Evolutionary conservation across 345 rosid species (phyloP), one percentile per base, ranked within the genome.

Genomic region (Streptanthus diversifolius): DNA sequence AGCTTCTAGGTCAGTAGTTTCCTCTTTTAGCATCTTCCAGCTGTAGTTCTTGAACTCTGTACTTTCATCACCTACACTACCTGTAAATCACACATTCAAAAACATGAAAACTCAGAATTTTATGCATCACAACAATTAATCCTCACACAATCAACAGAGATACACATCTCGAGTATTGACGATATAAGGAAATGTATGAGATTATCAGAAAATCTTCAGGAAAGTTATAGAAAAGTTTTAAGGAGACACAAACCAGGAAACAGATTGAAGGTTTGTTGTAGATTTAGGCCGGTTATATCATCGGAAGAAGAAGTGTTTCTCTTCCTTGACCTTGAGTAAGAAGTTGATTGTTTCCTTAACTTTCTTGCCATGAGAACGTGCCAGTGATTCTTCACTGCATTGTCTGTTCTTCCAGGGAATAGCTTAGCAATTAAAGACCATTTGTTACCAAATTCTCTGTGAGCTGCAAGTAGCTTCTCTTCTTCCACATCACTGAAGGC

Each of bases 401-500:
- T 82, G 30, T 87, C 91, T 55, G 89, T 85, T 63, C 88, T 82
- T 25, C 89, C 86, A 21, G 81, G 81, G 47, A 87, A 83, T 37
- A 85, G 79, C 75, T 81, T 80, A 13, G 92, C 85, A 57, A 87
- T 85, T 77, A 80, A 60, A 3, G 88, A 82, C 92, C 92, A 87
- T 72, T 82, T 85, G 89, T 85, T 87, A 11, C 92, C 92, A 52
- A 77, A 72, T 5, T 68, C 70, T 69, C 77, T 81, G 30, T 87
- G 92, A 66, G 85, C 88, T 47, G 74, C 76, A 80, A 83, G 58
- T 35, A 87, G 77, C 54, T 70, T 83, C 25, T 85, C 89, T 56
- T 88, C 95, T 79, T 92, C 96, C 37, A 90, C 90, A 35, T 84
- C 92, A 21, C 21, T 68, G 71, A 92, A 92, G 52, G 86, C 88